Conservation (phyloP, 179 eudicot genomes). For the Beta lomatogona region DNA sequence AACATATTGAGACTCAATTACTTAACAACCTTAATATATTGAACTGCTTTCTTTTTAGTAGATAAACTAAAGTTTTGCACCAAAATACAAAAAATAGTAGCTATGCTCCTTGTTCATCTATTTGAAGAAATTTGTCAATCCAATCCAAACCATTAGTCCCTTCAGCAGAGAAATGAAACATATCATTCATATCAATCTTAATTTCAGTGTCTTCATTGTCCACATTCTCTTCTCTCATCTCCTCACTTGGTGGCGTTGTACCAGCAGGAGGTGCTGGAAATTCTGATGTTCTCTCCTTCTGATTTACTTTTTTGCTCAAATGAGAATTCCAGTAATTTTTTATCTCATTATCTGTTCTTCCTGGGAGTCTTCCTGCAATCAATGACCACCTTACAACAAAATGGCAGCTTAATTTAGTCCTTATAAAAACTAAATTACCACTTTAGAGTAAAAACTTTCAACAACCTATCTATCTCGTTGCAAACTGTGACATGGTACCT, state of each 20-base stretch:
- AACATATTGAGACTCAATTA: background rate
- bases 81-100: background rate
- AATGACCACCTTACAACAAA: conserved; percentile 57
- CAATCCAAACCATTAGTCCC: conserved; percentile 42
- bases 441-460: too few relatives aligned
- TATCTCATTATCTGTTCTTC: conserved; percentile 76
- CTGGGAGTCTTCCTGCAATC: conserved; percentile 75
- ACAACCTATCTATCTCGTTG: too few relatives aligned
- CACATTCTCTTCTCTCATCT: conserved; percentile 9
- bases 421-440: too few relatives aligned
- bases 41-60: background rate
- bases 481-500: background rate
- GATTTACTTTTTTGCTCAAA: conserved; percentile 63
- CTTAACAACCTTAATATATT: background rate
- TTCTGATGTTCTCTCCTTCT: conserved; percentile 14
- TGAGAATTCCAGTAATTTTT: conserved; percentile 85
- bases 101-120: conserved; percentile 24
- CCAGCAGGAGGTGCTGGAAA: conserved; percentile 5
- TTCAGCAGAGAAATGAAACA: conserved; percentile 49
- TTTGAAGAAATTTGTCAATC: conserved; percentile 40
- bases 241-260: background rate
- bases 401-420: background rate
- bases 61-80: background rate
- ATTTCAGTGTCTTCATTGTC: conserved; percentile 21
- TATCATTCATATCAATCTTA: conserved; percentile 37